Evolutionary conservation across 768 basidiomycete genomes (phyloP), one percentile per base, ranked within the genome.

Genomic region (Boletus insuetus): DNA sequence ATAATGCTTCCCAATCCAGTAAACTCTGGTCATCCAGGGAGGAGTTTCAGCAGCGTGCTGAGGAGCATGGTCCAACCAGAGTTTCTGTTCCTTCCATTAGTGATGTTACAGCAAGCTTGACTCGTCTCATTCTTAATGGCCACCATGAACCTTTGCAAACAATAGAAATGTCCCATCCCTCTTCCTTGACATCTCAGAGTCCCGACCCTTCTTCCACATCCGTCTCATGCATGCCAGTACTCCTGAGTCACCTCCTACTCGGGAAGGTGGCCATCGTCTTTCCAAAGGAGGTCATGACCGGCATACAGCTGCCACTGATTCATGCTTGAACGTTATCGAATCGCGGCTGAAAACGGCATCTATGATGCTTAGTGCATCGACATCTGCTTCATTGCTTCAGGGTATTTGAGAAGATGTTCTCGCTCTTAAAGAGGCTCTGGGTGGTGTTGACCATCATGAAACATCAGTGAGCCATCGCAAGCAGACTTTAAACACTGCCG

Each of bases 1-100:
- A 32, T 32, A 7, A 41, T 16, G 3, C 24, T 31, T 49, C 48
- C 12, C 39, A 40, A 16, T 14, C 38, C n/a, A 42, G 29, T 16
- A 51, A 51, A 51, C 24, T 51, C 6, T 51, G 50, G 50, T 42
- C 41, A 10, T 51, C 32, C 5, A 51, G 50, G 50, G 41, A 32
- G 3, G 49, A 51, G 13, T 51, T 43, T 40, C 49, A 51, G 32
- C 17, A 3, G 20, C 9, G 4, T 6, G 12, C 46, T 2, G 3
- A 11, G 22, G 46, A 24, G 35, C 35, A 32, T 32, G 6, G 45
- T 46, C 7, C 17, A 17, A 1, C 32, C 39, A 6, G 19, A 7
- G 9, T n/a, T 26, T 49, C 40, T 43, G 9, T n/a, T 26, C 41
- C 50, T 3, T 10, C 22, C 32, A 22, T 51, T 26, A 1, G 3